Percentiles rank a stretch among this genome's conserved stretches.
phyloP scores from a whole-genome alignment of 2,329 filamentous ascomycete genomes.

The Trichoderma sp. region DNA sequence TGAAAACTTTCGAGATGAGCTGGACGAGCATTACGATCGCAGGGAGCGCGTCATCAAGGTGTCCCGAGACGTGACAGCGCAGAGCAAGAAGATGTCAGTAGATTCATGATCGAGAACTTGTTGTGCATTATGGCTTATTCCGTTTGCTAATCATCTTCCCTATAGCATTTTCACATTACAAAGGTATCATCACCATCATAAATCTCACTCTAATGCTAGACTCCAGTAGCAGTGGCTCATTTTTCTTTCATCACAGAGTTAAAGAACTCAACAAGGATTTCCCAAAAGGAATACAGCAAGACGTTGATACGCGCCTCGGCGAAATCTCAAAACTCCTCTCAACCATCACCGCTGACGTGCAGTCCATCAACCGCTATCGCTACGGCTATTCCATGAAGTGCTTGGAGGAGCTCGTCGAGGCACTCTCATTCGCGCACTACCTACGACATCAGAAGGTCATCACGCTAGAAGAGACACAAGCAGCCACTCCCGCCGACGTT shows the following conservation, averaged over 20 bases:
- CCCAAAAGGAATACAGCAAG: constrained; percentile 65
- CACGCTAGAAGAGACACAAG: constrained; percentile 58
- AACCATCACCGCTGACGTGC: constrained; percentile 68
- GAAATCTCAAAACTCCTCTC: constrained; percentile 70
- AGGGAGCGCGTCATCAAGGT: constrained; percentile 87
- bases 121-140: neutral
- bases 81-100: constrained; percentile 92
- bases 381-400: constrained; percentile 80
- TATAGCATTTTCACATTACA: constrained; percentile 40
- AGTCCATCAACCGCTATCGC: constrained; percentile 75
- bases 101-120: accelerated
- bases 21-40: constrained; percentile 93
- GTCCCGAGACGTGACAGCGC: constrained; percentile 85
- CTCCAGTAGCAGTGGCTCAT: neutral
- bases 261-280: constrained; percentile 61
- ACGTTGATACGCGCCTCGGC: constrained; percentile 65
- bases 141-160: neutral
- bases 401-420: constrained; percentile 93
- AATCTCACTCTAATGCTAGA: no score
- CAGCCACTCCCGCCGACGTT: constrained; percentile 51
- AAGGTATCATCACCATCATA: constrained; percentile 30
- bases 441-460: constrained; percentile 74
- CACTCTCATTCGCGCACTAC: constrained; percentile 85
- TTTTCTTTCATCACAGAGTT: constrained; percentile 46
- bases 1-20: constrained; percentile 76